Evolutionary conservation across 179 eudicot species (phyloP), one percentile per base, ranked within the genome.

Genomic region (Gypsophila paniculata): DNA sequence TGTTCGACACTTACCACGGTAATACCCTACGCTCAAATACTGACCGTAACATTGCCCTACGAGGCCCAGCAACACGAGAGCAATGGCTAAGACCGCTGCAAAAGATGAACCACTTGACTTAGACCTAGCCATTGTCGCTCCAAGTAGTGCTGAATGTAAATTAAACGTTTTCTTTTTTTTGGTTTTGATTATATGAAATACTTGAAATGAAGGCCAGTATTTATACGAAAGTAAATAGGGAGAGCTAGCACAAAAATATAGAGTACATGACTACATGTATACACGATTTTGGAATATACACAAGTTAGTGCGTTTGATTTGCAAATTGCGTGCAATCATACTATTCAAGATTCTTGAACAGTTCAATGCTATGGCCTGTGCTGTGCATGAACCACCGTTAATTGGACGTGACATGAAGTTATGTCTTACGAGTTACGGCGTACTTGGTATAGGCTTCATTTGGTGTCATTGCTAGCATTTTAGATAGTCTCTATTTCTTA

Each of bases 1-100:
- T 0, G 29, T 19, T 0, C 44, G 11, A 69, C 89, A 85, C 69
- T 79, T 85, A 12, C 81, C 77, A 7, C 52, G 14, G 72, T 85
- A 85, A 70, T 72, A 69, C 46, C 72, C 62, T 1, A 36, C 49
- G n/a, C 22, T 18, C 32, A 69, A 69, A 13, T 11, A 7, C 22
- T 69, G 72, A 29, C 32, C 72, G 11, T 54, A 69, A 54, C 29
- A 69, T 19, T 53, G 72, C 10, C 62, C 61, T 2, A 54, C 62
- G n/a, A 69, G 48, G 17, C 26, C 18, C 49, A 54, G 19, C 29
- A 69, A 53, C 49, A 69, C 4, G 36, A 69, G 8, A 34, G 12
- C 61, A 54, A 36, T 19, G 49, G 62, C 62, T 34, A 69, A n/a
- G 29, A 53, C 19, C 32, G 62, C 49, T 61, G 32, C n/a, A 1